These are phyloP conservation scores for Periconia macrospinosa DNA, from an alignment of 2,329 filamentous ascomycete species.

Conservation along the genomic window DNA sequence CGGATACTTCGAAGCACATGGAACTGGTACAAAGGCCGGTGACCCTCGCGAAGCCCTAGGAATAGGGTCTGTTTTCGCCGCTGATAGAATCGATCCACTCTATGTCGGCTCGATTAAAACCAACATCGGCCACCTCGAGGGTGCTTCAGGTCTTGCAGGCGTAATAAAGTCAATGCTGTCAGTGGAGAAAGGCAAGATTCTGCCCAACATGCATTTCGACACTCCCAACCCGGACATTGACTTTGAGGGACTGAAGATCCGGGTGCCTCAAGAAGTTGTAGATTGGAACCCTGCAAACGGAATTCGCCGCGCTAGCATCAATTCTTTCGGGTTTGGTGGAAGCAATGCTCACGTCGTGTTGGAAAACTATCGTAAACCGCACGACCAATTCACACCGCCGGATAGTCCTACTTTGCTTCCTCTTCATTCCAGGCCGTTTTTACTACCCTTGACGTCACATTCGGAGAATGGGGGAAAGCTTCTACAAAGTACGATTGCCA, in stretches of 20 bases:
- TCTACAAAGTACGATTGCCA: too few species aligned
- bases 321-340: conserved; percentile 27
- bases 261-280: conserved; percentile 8
- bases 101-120: conserved; percentile 31
- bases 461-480: too few species aligned
- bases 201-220: conserved; percentile 21
- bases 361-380: too few species aligned
- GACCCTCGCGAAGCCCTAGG: conserved; percentile 31
- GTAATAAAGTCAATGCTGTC: conserved; percentile 40
- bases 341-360: too few species aligned
- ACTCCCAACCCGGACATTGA: conserved; percentile 8
- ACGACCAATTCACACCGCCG: too few species aligned
- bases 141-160: conserved; percentile 39
- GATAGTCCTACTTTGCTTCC: too few species aligned
- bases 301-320: conserved; percentile 13
- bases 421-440: too few species aligned
- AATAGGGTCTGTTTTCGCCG: conserved; percentile 13
- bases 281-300: conserved; percentile 4
- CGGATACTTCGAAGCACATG: conserved; percentile 45
- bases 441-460: too few species aligned
- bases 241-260: conserved; percentile 1
- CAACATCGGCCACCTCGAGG: conserved; percentile 46
- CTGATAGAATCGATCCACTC: conserved; percentile 8
- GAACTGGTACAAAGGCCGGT: conserved; percentile 44
- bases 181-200: conserved; percentile 38